A percentile compares a stretch with the other conserved stretches of the same genome.
These are phyloP conservation scores for Trichophyton schoenleinii DNA, from an alignment of 2,329 filamentous ascomycete species.

Conservation along the genomic window DNA sequence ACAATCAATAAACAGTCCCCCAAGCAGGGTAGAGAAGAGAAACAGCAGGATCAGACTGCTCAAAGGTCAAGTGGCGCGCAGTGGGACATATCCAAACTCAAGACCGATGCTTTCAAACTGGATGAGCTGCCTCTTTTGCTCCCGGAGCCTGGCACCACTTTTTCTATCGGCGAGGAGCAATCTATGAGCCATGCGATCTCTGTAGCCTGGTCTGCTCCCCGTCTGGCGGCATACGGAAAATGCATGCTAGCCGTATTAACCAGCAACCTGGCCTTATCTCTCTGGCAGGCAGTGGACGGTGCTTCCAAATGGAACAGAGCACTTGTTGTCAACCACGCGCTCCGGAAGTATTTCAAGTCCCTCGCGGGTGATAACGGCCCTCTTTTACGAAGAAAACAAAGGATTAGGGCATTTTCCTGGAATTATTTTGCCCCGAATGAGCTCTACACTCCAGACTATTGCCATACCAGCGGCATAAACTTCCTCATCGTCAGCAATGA, in stretches of 20 bases:
- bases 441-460: background rate
- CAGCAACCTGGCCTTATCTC: constrained; percentile 43
- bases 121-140: constrained; percentile 38
- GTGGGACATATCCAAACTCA: constrained; percentile 33
- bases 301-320: constrained; percentile 40
- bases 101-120: constrained; percentile 40
- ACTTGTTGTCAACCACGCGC: constrained; percentile 40
- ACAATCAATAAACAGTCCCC: constrained; percentile 15
- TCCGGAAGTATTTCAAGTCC: constrained; percentile 30
- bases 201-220: constrained; percentile 45
- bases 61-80: constrained; percentile 12
- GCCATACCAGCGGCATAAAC: constrained; percentile 22
- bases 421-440: constrained; percentile 17
- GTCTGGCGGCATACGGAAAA: constrained; percentile 42
- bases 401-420: constrained; percentile 34
- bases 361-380: constrained; percentile 15
- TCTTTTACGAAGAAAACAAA: constrained; percentile 19
- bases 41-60: background rate
- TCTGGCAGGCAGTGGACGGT: constrained; percentile 42
- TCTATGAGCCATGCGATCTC: constrained; percentile 39
- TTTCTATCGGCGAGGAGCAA: constrained; percentile 48
- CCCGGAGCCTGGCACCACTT: constrained; percentile 35
- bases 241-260: constrained; percentile 45
- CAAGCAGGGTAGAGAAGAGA: background rate
- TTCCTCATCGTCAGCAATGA: constrained; percentile 29